Percentiles rank a stretch among this genome's conserved stretches.
Evolutionary conservation across 164 flowering plant genomes (phyloP).

Genomic region (Amborella trichopoda): DNA sequence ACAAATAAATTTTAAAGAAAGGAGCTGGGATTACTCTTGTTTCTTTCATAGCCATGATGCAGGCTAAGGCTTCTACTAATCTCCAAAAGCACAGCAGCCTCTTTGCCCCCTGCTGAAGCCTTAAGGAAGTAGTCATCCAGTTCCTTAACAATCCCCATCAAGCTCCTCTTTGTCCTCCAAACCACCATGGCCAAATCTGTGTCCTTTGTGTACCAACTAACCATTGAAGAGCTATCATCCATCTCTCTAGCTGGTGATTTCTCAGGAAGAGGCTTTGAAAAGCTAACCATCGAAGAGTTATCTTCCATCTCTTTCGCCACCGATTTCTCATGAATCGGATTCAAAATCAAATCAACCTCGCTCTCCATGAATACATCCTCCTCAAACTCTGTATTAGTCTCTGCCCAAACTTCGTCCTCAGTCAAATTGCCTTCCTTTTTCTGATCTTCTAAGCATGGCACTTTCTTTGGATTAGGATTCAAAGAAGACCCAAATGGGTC

Average conservation of each 20-base stretch:
- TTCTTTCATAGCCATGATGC: constrained; percentile 24
- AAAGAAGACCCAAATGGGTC: constrained; percentile 30
- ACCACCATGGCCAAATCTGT: constrained; percentile 37
- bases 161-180: constrained; percentile 38
- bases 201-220: constrained; percentile 40
- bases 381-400: constrained; percentile 54
- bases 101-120: constrained; percentile 53
- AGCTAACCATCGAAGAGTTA: constrained; percentile 11
- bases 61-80: constrained; percentile 22
- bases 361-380: constrained; percentile 26
- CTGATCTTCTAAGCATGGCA: too few relatives aligned
- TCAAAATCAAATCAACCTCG: too few relatives aligned
- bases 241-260: constrained; percentile 23
- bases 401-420: constrained; percentile 74
- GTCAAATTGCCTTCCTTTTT: constrained; percentile 18
- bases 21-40: constrained; percentile 31
- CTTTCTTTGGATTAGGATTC: constrained; percentile 13
- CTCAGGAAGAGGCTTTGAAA: constrained; percentile 6
- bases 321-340: background rate
- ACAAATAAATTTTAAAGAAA: background rate
- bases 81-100: constrained; percentile 56
- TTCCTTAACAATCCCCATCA: constrained; percentile 51
- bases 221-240: constrained; percentile 46
- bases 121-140: constrained; percentile 77
- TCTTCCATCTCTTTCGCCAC: constrained; percentile 4